Conservation (phyloP, 225 moss, liverwort and hornwort genomes). For the Polytrichum formosum region DNA sequence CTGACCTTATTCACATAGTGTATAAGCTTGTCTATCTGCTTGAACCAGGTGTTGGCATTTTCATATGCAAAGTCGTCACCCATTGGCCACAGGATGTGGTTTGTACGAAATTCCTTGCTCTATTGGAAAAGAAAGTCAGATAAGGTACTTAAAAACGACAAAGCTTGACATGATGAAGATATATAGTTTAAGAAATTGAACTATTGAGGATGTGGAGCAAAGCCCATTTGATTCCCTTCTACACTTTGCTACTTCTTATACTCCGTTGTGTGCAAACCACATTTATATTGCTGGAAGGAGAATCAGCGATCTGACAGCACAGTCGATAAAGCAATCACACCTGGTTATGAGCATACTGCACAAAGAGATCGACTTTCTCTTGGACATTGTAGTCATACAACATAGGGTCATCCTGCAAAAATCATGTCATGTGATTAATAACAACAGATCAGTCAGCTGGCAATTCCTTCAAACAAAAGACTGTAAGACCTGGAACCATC, state of each 20-base stretch:
- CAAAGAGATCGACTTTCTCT: slow-evolving; percentile 76
- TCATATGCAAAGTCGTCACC: slow-evolving; percentile 93
- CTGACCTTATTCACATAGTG: slow-evolving; percentile 84
- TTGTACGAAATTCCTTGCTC: slow-evolving; percentile 70
- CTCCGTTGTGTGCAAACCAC: too few relatives aligned
- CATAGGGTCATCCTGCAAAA: slow-evolving; percentile 75
- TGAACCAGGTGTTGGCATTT: slow-evolving; percentile 94
- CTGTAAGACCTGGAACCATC: too few relatives aligned
- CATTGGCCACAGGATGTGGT: slow-evolving; percentile 95
- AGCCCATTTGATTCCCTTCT: too few relatives aligned
- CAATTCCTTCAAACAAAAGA: neutral
- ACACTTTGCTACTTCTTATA: too few relatives aligned
- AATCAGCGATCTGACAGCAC: too few relatives aligned
- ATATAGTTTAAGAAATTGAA: too few relatives aligned
- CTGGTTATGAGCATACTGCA: slow-evolving; percentile 65
- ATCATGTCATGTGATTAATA: slow-evolving; percentile 3
- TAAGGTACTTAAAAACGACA: neutral
- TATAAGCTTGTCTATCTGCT: slow-evolving; percentile 97
- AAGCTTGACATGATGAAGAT: neutral
- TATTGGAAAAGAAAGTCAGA: slow-evolving; percentile 12
- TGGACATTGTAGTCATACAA: slow-evolving; percentile 81
- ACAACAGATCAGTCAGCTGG: neutral
- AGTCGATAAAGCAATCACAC: slow-evolving; percentile 11
- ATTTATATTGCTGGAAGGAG: too few relatives aligned
- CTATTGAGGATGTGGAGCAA: too few relatives aligned